Evolutionary conservation across 495 filamentous ascomycete species (phyloP).

Genomic region (Penicillium dipodomyicola): DNA sequence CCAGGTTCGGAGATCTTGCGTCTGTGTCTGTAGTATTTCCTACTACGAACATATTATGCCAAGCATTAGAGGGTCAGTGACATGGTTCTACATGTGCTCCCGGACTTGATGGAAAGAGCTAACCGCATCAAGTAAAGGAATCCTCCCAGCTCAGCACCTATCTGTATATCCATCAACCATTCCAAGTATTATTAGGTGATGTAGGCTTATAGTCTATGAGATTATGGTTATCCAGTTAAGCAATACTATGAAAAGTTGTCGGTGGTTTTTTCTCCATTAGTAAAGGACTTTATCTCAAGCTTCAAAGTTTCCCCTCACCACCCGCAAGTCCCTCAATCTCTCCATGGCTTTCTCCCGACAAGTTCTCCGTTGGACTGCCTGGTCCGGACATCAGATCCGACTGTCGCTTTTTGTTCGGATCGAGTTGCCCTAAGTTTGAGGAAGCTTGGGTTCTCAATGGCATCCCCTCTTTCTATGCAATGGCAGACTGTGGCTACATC

Average conservation of each 20-base stretch:
- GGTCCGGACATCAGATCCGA: slow-evolving; percentile 22
- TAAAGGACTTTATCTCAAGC: slow-evolving; percentile 3
- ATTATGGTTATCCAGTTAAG: not conserved
- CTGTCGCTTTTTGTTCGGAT: not conserved
- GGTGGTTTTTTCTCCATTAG: not conserved
- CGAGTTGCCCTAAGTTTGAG: slow-evolving; percentile 2
- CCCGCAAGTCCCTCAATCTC: not conserved
- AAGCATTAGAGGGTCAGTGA: not conserved
- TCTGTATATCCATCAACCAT: not conserved
- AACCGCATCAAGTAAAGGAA: slow-evolving; percentile 17
- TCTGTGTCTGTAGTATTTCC: not conserved
- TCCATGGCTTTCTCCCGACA: slow-evolving; percentile 3
- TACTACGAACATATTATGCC: not conserved
- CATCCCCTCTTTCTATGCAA: slow-evolving; percentile 15
- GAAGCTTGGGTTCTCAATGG: not conserved
- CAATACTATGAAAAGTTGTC: not conserved
- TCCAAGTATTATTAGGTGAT: not conserved
- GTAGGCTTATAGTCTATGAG: not conserved
- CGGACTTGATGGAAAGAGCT: slow-evolving; percentile 6
- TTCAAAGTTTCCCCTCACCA: slow-evolving; percentile 20
- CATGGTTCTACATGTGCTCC: not conserved
- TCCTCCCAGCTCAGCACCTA: not conserved
- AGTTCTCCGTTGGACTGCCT: slow-evolving; percentile 16
- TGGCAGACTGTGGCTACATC: not conserved
- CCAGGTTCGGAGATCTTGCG: too few species aligned